A percentile compares a stretch with the other conserved stretches of the same genome.
phyloP scores from a whole-genome alignment of 768 basidiomycete species.

The Cystofilobasidium ferigula region DNA sequence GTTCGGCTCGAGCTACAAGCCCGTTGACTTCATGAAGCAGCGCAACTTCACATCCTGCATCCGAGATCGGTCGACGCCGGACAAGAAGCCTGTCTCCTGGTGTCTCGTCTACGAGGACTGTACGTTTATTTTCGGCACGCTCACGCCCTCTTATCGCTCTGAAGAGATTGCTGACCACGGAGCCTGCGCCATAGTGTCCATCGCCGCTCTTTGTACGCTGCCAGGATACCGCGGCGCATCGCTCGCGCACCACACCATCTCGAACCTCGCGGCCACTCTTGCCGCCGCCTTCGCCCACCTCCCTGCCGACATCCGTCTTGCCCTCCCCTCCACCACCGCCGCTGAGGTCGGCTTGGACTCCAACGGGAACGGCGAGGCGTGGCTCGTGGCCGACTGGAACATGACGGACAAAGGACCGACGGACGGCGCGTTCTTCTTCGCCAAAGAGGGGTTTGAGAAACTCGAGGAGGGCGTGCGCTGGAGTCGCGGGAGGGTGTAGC shows the following conservation, averaged over 20 bases:
- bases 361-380: background rate
- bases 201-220: constrained; percentile 13
- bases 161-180: background rate
- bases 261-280: background rate
- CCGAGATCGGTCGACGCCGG: constrained; percentile 13
- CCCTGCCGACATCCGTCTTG: background rate
- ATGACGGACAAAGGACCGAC: constrained; percentile 13
- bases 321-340: background rate
- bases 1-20: background rate
- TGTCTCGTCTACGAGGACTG: constrained; percentile 11
- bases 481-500: constrained; percentile 6
- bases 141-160: background rate
- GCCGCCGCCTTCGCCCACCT: background rate
- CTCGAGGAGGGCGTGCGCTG: constrained; percentile 17
- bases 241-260: constrained; percentile 12
- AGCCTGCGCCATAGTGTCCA: background rate
- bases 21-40: background rate
- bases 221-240: constrained; percentile 4
- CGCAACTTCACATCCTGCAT: constrained; percentile 17
- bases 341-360: no score
- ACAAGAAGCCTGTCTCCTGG: constrained; percentile 4
- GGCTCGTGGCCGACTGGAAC: constrained; percentile 17
- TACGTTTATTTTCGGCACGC: background rate
- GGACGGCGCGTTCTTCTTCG: constrained; percentile 8
- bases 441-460: background rate